Evolutionary conservation across 2,329 filamentous ascomycete genomes (phyloP).

Genomic region (Cladosporium sp.): DNA sequence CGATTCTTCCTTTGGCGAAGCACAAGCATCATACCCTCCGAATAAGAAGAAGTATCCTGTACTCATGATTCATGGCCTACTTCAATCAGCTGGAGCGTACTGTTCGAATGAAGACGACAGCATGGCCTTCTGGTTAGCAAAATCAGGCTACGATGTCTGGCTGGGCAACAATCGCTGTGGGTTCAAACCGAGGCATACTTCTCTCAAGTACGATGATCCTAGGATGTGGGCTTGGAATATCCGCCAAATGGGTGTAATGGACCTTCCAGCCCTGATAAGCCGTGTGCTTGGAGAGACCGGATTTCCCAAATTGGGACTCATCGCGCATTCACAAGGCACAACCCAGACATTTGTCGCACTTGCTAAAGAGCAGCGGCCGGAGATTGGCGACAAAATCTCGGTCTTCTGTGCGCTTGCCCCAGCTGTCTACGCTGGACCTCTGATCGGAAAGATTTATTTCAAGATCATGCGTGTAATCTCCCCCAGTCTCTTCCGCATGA

Average conservation of each 20-base stretch:
- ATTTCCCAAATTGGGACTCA: constrained; percentile 74
- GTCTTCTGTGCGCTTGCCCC: constrained; percentile 90
- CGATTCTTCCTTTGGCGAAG: constrained; percentile 26
- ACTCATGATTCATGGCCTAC: constrained; percentile 77
- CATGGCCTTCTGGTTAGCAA: constrained; percentile 86
- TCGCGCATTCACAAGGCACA: constrained; percentile 87
- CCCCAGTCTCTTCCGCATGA: constrained; percentile 67
- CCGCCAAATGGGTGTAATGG: constrained; percentile 84
- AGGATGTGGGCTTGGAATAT: constrained; percentile 98
- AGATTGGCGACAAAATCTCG: constrained; percentile 73
- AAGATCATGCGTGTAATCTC: constrained; percentile 83
- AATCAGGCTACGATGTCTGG: constrained; percentile 92
- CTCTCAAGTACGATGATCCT: constrained; percentile 69
- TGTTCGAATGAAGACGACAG: constrained; percentile 87
- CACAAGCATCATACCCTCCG: constrained; percentile 32
- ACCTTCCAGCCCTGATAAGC: constrained; percentile 74
- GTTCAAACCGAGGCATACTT: constrained; percentile 69
- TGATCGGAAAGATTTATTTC: constrained; percentile 84
- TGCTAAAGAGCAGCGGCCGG: constrained; percentile 83
- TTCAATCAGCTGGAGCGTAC: constrained; percentile 84
- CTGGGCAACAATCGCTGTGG: constrained; percentile 90
- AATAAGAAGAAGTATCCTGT: constrained; percentile 66
- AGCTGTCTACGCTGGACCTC: constrained; percentile 79
- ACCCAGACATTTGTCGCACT: constrained; percentile 83
- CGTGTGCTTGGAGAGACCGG: constrained; percentile 77